These are phyloP conservation scores for Fusarium veterinarium DNA, from an alignment of 2,329 filamentous ascomycete species.

Conservation along the genomic window DNA sequence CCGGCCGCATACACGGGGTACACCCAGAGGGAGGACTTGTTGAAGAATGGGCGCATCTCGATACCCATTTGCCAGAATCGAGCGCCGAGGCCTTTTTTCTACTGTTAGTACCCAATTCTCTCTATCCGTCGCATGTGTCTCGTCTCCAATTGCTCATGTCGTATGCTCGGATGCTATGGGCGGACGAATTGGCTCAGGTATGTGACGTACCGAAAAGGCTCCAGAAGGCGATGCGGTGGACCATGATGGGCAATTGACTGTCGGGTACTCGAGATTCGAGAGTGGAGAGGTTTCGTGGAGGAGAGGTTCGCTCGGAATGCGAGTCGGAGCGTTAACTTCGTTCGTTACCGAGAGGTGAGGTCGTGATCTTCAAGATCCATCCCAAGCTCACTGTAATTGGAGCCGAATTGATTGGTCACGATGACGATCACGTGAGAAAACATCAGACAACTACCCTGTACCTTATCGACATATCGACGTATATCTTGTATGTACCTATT, in stretches of 20 bases:
- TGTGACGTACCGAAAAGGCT: constrained; percentile 80
- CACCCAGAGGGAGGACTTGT: constrained; percentile 84
- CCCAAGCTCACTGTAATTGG: constrained; percentile 45
- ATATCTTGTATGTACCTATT: background rate
- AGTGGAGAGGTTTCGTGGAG: constrained; percentile 23
- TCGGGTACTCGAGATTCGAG: constrained; percentile 26
- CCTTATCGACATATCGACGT: accelerated
- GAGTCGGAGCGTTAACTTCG: constrained; percentile 36
- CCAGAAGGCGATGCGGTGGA: constrained; percentile 81
- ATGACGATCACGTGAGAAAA: constrained; percentile 34
- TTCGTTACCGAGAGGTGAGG: constrained; percentile 43
- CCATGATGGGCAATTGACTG: constrained; percentile 60
- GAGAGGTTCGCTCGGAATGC: constrained; percentile 32
- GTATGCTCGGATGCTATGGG: constrained; percentile 1
- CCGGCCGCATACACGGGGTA: constrained; percentile 90
- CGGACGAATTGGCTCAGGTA: constrained; percentile 30
- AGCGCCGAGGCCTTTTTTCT: constrained; percentile 79
- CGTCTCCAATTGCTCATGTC: background rate
- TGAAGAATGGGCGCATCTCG: constrained; percentile 96
- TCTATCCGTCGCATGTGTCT: background rate
- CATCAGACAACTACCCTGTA: constrained; percentile 17
- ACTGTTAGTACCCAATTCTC: constrained; percentile 21
- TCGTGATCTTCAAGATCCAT: constrained; percentile 45
- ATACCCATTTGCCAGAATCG: constrained; percentile 98
- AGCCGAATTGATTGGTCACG: constrained; percentile 41